Evolutionary conservation across 371 early-diverging fungal genomes (phyloP).

Genomic region (Sanchytrium tribonematis): DNA sequence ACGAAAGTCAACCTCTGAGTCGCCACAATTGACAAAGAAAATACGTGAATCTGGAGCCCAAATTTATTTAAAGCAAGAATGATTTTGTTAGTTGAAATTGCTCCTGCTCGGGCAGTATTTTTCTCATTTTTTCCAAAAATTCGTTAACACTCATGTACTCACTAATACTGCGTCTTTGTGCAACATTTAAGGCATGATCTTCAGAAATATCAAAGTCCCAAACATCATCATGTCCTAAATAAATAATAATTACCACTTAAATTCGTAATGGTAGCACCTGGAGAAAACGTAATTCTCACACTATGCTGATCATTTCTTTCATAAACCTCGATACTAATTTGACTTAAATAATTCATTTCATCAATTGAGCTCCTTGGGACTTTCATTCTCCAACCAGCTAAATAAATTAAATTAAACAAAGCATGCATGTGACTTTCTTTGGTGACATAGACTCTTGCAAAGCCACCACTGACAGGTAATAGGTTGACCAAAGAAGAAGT

Average conservation of each 20-base stretch:
- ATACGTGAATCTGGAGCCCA: no score
- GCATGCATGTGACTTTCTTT: conserved; percentile 79
- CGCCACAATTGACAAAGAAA: no score
- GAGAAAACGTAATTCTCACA: conserved; percentile 58
- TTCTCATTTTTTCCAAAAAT: neutral
- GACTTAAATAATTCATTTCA: conserved; percentile 82
- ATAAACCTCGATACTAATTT: conserved; percentile 85
- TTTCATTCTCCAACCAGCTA: conserved; percentile 49
- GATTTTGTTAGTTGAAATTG: neutral
- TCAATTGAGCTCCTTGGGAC: conserved; percentile 31
- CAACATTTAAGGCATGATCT: conserved; percentile 55
- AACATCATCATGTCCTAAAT: neutral
- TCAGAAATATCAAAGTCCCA: conserved; percentile 44
- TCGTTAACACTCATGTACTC: conserved; percentile 1
- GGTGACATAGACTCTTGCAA: conserved; percentile 72
- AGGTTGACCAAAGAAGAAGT: neutral
- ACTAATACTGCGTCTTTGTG: conserved; percentile 24
- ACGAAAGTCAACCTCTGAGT: no score
- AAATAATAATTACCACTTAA: conserved; percentile 13
- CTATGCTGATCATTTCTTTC: conserved; percentile 33
- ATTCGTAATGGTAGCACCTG: conserved; percentile 64
- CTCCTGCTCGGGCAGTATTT: neutral
- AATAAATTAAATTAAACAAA: conserved; percentile 58
- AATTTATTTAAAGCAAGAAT: neutral
- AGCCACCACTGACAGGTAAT: conserved; percentile 3